These are phyloP conservation scores for Colletotrichum acutatum DNA, from an alignment of 2,329 filamentous ascomycete species.

Conservation along the genomic window DNA sequence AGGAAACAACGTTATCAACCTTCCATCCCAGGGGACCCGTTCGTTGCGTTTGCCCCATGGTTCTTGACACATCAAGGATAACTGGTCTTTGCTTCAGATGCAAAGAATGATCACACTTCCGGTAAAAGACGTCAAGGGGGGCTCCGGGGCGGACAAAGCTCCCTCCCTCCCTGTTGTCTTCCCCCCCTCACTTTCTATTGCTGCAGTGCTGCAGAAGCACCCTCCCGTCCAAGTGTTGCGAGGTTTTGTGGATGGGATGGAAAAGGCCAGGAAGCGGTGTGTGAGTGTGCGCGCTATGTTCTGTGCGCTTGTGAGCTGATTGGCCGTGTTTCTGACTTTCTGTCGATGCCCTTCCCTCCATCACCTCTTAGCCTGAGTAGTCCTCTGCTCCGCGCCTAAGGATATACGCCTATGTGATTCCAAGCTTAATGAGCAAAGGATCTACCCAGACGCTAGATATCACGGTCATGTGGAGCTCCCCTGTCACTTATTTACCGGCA, in stretches of 20 bases:
- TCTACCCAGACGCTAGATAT: not conserved
- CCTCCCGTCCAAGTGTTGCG: not conserved
- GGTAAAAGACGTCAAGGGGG: not conserved
- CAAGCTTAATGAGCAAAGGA: not conserved
- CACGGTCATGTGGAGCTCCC: not conserved
- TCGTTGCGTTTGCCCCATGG: slow-evolving; percentile 1
- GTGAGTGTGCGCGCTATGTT: not conserved
- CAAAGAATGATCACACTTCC: not conserved
- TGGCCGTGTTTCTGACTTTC: not conserved
- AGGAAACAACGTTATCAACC: slow-evolving; percentile 24
- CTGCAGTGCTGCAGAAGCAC: not conserved
- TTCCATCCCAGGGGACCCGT: slow-evolving; percentile 1
- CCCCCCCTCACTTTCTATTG: not conserved
- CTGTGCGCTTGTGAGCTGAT: not conserved
- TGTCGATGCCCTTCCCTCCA: not conserved
- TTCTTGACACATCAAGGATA: slow-evolving; percentile 28
- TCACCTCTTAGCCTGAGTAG: too few relatives aligned
- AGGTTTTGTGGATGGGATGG: slow-evolving; percentile 14
- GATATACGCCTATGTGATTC: not conserved
- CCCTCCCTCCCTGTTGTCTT: not conserved
- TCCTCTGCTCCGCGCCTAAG: not conserved
- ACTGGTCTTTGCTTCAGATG: slow-evolving; percentile 16
- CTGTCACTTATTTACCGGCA: not conserved
- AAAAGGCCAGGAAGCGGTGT: not conserved
- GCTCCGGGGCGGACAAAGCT: slow-evolving; percentile 13